phyloP scores from a whole-genome alignment of 2,329 filamentous ascomycete species.

The Pseudopithomyces chartarum region DNA sequence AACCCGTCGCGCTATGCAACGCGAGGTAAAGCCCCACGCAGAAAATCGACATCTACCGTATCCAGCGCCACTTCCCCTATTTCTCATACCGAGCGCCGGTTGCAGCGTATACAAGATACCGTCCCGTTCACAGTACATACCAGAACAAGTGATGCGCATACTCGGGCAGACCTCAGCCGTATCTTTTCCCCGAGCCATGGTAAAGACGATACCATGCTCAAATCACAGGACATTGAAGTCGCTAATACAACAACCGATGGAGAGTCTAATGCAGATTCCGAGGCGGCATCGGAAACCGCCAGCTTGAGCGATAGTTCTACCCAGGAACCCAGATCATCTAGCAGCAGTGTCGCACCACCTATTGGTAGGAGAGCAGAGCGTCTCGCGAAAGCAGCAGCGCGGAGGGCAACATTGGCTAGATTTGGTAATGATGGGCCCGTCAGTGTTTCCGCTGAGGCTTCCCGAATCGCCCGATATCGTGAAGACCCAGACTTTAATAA shows the following conservation, averaged over 20 bases:
- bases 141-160: neutral
- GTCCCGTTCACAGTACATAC: neutral
- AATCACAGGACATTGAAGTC: neutral
- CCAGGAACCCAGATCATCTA: neutral
- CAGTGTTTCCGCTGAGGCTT: neutral
- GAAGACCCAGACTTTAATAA: neutral
- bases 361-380: neutral
- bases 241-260: neutral
- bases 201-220: neutral
- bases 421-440: neutral
- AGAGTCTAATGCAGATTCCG: neutral
- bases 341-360: neutral
- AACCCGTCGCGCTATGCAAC: neutral
- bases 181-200: neutral
- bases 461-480: neutral
- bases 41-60: no score
- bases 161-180: neutral
- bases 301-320: neutral
- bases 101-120: neutral
- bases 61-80: neutral
- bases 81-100: neutral
- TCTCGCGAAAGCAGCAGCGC: neutral
- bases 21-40: neutral
- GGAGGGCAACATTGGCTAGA: neutral
- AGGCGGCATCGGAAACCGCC: neutral